A percentile compares a stretch with the other conserved stretches of the same genome.
phyloP scores from a whole-genome alignment of 2,329 filamentous ascomycete genomes.

The Pezicula rhizophila region DNA sequence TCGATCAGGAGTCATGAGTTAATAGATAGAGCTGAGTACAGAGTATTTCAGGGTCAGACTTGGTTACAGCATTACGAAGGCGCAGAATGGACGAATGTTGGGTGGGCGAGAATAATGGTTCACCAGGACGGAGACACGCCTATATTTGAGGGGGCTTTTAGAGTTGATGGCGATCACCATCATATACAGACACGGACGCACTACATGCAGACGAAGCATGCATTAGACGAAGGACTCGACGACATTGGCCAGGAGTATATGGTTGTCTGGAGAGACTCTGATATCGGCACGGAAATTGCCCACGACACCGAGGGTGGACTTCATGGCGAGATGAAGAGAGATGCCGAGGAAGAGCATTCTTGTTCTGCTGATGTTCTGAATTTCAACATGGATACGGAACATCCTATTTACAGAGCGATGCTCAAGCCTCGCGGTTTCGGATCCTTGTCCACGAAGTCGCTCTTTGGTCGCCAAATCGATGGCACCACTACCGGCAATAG shows the following conservation, averaged over 20 bases:
- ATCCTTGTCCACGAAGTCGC: slow-evolving; percentile 52
- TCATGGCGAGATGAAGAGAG: slow-evolving; percentile 25
- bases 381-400: slow-evolving; percentile 72
- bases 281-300: slow-evolving; percentile 47
- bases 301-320: slow-evolving; percentile 46
- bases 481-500: slow-evolving; percentile 67
- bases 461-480: slow-evolving; percentile 73
- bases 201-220: slow-evolving; percentile 67
- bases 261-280: slow-evolving; percentile 89
- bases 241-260: slow-evolving; percentile 64
- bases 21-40: slow-evolving; percentile 68
- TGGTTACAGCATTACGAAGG: slow-evolving; percentile 59
- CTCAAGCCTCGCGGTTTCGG: slow-evolving; percentile 43
- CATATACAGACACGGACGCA: slow-evolving; percentile 73
- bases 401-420: slow-evolving; percentile 54
- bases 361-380: slow-evolving; percentile 71
- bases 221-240: slow-evolving; percentile 57
- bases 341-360: slow-evolving; percentile 31
- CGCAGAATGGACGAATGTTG: slow-evolving; percentile 68
- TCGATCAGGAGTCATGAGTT: slow-evolving; percentile 58
- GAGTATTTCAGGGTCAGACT: slow-evolving; percentile 75
- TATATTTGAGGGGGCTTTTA: slow-evolving; percentile 86
- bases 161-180: slow-evolving; percentile 74
- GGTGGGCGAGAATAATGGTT: slow-evolving; percentile 81
- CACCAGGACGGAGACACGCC: slow-evolving; percentile 70